phyloP scores from a whole-genome alignment of 2,329 filamentous ascomycete species.

The Aureobasidium leucospermi region DNA sequence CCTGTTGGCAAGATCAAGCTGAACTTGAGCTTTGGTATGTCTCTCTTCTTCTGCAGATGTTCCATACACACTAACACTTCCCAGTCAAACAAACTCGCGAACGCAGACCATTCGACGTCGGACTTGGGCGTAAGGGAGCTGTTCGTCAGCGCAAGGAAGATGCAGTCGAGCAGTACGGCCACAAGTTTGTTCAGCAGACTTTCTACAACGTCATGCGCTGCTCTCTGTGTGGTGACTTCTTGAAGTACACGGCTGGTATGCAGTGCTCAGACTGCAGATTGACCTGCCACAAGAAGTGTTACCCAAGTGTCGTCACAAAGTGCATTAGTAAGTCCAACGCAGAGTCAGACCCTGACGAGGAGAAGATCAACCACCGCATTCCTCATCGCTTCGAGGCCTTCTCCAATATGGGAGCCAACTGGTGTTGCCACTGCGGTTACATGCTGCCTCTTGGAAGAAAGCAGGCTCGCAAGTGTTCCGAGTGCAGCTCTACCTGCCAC shows the following conservation, averaged over 20 bases:
- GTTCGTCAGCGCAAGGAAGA: constrained; percentile 97
- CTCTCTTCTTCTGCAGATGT: not conserved
- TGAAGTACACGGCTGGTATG: constrained; percentile 98
- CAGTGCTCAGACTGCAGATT: constrained; percentile 99
- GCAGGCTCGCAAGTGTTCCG: constrained; percentile 88
- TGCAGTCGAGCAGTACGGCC: constrained; percentile 95
- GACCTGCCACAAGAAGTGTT: constrained; percentile 97
- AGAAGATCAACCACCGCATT: constrained; percentile 99
- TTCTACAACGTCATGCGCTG: constrained; percentile 99
- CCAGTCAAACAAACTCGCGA: constrained; percentile 78
- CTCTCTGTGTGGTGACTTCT: constrained; percentile 92
- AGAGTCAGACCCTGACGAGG: constrained; percentile 95
- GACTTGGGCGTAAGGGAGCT: constrained; percentile 88
- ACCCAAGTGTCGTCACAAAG: constrained; percentile 92
- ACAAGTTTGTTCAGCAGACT: constrained; percentile 97
- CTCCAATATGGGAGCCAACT: constrained; percentile 95
- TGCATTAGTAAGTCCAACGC: constrained; percentile 99
- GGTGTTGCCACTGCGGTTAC: constrained; percentile 98
- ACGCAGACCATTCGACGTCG: constrained; percentile 73
- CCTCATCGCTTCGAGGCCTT: constrained; percentile 96
- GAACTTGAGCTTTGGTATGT: constrained; percentile 70
- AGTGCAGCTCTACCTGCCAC: constrained; percentile 89
- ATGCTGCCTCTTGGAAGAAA: constrained; percentile 91
- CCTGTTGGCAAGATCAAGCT: constrained; percentile 89
- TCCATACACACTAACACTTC: not conserved